phyloP scores from a whole-genome alignment of 345 rosid genomes.

The Acer negundo region DNA sequence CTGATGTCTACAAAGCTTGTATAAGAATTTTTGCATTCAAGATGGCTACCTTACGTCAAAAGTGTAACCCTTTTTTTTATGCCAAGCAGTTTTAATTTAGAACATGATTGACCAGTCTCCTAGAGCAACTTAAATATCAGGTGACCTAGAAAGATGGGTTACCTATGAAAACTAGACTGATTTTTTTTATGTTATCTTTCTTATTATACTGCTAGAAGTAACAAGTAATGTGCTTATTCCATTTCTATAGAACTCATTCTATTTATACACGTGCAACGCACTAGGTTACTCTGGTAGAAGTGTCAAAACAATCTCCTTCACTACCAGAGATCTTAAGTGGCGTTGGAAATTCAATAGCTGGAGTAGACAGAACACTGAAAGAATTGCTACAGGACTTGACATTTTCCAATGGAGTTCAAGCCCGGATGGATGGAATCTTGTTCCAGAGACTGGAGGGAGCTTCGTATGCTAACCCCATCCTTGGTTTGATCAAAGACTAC shows the following conservation, averaged over 20 bases:
- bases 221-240: background rate
- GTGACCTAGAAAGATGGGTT: background rate
- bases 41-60: background rate
- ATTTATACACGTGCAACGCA: conserved; percentile 9
- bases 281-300: conserved; percentile 84
- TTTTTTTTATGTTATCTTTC: background rate
- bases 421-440: conserved; percentile 90
- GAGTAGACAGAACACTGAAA: conserved; percentile 65
- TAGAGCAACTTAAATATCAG: background rate
- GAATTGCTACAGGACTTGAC: conserved; percentile 60
- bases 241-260: background rate
- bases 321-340: conserved; percentile 74
- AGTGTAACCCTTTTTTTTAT: background rate
- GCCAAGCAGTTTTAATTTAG: background rate
- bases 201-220: background rate
- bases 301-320: conserved; percentile 73
- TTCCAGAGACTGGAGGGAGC: conserved; percentile 66
- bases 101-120: background rate
- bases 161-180: background rate
- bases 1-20: background rate
- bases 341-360: conserved; percentile 64
- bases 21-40: background rate
- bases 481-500: conserved; percentile 65
- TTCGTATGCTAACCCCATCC: conserved; percentile 52
- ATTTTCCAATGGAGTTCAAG: conserved; percentile 66